Percentiles rank a stretch among this genome's conserved stretches.
Evolutionary conservation across 345 rosid genomes (phyloP).

Genomic region (Stellera chamaejasme): DNA sequence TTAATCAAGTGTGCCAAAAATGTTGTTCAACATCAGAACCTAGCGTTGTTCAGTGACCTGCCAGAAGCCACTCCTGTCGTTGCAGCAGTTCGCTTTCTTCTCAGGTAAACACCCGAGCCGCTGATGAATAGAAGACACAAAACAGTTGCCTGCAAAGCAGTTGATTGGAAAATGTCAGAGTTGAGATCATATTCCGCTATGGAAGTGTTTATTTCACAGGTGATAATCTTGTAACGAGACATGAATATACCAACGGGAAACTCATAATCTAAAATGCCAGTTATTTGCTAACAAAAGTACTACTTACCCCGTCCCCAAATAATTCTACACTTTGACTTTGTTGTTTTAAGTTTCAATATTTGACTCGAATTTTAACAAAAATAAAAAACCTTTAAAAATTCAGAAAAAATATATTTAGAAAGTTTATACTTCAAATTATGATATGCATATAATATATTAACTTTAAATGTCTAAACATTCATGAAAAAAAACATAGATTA

Average conservation of each 20-base stretch:
- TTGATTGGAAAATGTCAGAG: not conserved
- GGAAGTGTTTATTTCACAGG: no score
- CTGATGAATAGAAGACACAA: constrained; percentile 49
- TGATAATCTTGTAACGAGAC: not conserved
- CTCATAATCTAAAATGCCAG: not conserved
- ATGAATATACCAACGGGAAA: not conserved
- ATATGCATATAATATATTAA: no score
- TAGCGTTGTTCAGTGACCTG: constrained; percentile 51
- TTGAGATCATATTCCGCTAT: not conserved
- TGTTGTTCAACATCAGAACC: constrained; percentile 31
- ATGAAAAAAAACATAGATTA: no score
- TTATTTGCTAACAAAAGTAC: not conserved
- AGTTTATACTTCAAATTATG: no score
- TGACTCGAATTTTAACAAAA: no score
- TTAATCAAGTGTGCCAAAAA: constrained; percentile 4
- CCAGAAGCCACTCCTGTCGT: constrained; percentile 50
- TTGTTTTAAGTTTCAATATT: no score
- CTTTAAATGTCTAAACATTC: no score
- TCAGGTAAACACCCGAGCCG: constrained; percentile 51
- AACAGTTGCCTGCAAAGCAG: constrained; percentile 40
- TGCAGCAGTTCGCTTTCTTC: constrained; percentile 41
- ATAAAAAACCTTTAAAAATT: no score
- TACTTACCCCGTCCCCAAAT: no score
- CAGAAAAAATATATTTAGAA: no score
- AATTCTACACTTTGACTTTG: no score